Conservation (phyloP, 495 filamentous ascomycete species). For the Penicillium nucicola region DNA sequence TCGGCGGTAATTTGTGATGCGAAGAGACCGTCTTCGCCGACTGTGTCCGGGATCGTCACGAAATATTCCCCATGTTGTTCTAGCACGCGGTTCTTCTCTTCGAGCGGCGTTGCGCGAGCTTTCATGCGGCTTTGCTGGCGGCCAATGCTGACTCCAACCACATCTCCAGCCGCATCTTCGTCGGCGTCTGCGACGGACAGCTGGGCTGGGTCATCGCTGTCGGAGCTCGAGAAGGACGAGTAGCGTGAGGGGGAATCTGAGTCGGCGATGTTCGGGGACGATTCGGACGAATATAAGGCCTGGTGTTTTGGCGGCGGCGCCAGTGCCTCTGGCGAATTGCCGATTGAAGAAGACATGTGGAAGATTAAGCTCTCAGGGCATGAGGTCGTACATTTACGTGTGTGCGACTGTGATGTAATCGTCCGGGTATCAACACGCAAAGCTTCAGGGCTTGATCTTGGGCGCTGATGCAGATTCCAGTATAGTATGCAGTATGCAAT, state of each 20-base stretch:
- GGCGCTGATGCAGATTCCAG: too few relatives aligned
- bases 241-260: conserved; percentile 25
- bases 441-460: too few relatives aligned
- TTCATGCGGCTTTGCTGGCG: conserved; percentile 68
- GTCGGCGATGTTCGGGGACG: conserved; percentile 15
- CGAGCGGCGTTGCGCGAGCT: conserved; percentile 65
- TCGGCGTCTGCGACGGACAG: conserved; percentile 19
- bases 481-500: too few relatives aligned
- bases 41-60: conserved; percentile 29
- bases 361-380: conserved; percentile 5
- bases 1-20: conserved; percentile 32
- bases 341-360: background rate
- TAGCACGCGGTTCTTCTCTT: conserved; percentile 71
- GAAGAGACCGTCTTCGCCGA: conserved; percentile 30
- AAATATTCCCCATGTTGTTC: conserved; percentile 56
- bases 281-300: conserved; percentile 18
- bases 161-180: conserved; percentile 52
- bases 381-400: conserved; percentile 1
- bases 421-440: background rate
- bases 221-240: conserved; percentile 33
- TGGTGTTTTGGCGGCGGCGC: conserved; percentile 4
- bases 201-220: conserved; percentile 32
- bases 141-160: conserved; percentile 77
- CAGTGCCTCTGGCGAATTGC: conserved; percentile 5
- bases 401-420: conserved; percentile 12